Evolutionary conservation across 306 rosid genomes (phyloP).

Genomic region (Prunus dulcis): DNA sequence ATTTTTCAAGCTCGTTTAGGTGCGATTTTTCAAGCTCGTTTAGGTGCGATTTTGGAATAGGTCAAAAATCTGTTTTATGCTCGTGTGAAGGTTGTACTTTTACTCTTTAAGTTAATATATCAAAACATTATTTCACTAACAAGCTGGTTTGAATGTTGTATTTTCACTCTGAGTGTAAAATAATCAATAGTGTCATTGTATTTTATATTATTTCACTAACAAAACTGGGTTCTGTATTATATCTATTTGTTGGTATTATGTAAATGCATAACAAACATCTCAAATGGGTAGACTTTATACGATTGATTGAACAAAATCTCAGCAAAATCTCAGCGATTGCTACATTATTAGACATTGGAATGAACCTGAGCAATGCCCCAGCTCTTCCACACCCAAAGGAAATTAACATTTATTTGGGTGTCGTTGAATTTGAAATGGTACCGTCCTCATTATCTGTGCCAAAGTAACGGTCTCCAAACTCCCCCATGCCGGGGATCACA

Average conservation of each 20-base stretch:
- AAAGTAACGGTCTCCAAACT: conserved; percentile 24
- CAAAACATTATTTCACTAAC: background rate
- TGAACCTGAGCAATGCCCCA: background rate
- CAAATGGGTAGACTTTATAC: background rate
- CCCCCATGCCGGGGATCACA: conserved; percentile 24
- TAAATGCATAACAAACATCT: background rate
- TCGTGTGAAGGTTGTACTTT: background rate
- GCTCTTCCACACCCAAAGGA: background rate
- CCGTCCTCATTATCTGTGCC: conserved; percentile 15
- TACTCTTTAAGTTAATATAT: background rate
- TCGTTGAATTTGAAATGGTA: background rate
- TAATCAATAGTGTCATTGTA: background rate
- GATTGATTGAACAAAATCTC: background rate
- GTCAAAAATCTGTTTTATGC: background rate
- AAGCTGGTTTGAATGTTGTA: background rate
- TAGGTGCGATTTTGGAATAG: background rate
- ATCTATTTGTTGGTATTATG: background rate
- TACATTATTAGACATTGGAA: background rate
- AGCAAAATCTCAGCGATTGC: background rate
- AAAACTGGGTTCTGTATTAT: background rate
- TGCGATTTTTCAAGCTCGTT: background rate
- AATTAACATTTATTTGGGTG: background rate
- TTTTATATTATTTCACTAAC: background rate
- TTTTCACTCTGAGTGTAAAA: background rate
- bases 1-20: background rate